Percentiles rank a stretch among this genome's conserved stretches.
These are phyloP conservation scores for Syzygium aqueum DNA, from an alignment of 345 rosid species.

Conservation along the genomic window DNA sequence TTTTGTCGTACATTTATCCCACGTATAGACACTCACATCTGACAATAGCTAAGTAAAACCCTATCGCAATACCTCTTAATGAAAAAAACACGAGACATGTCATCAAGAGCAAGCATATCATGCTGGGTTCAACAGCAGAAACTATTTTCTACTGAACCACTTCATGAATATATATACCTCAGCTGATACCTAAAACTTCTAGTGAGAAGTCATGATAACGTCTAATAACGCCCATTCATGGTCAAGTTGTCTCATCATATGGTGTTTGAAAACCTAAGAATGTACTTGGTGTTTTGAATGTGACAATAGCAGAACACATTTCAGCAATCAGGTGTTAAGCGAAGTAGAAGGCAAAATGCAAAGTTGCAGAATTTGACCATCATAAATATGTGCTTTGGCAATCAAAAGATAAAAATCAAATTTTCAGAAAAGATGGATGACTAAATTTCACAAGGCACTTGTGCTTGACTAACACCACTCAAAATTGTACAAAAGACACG, in stretches of 20 bases:
- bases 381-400: not conserved
- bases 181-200: not conserved
- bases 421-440: not conserved
- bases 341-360: not conserved
- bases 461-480: not conserved
- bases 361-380: not conserved
- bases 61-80: not conserved
- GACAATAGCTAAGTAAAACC: not conserved
- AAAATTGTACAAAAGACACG: not conserved
- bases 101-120: not conserved
- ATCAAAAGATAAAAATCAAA: not conserved
- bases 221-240: not conserved
- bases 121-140: not conserved
- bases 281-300: not conserved
- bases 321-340: not conserved
- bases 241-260: not conserved
- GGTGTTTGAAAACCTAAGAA: not conserved
- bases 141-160: not conserved
- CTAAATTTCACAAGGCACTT: not conserved
- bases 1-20: not conserved
- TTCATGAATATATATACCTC: not conserved
- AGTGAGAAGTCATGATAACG: not conserved
- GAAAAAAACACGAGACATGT: not conserved
- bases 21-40: not conserved
- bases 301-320: not conserved